Percentiles rank a stretch among this genome's conserved stretches.
These are phyloP conservation scores for Pascua guehoae DNA, from an alignment of 1,284 basidiomycete species.

Conservation along the genomic window DNA sequence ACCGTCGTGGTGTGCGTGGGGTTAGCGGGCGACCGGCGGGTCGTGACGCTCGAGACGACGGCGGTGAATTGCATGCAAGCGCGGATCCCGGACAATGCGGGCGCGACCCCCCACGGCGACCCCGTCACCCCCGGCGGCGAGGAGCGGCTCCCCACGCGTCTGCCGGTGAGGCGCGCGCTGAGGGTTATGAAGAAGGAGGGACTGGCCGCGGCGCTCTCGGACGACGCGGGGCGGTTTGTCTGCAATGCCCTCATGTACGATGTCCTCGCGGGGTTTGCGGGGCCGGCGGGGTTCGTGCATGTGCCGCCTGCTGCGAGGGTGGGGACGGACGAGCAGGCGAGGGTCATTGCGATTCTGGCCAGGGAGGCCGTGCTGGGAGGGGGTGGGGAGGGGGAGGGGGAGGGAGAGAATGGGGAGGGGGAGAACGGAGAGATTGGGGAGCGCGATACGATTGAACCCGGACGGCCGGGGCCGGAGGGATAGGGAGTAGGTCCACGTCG, in stretches of 20 bases:
- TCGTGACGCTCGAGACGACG: slow-evolving; percentile 9
- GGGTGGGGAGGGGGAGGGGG: too few species aligned
- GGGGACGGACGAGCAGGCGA: slow-evolving; percentile 7
- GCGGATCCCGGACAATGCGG: slow-evolving; percentile 15
- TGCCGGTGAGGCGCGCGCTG: slow-evolving; percentile 2
- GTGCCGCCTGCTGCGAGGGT: slow-evolving; percentile 8
- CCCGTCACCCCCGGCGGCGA: slow-evolving; percentile 4
- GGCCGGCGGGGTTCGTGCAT: slow-evolving; percentile 13
- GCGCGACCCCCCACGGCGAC: slow-evolving; percentile 7
- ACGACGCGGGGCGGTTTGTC: slow-evolving; percentile 15
- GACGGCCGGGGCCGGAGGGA: too few species aligned
- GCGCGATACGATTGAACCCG: too few species aligned
- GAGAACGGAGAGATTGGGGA: too few species aligned
- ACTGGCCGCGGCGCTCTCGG: slow-evolving; percentile 8
- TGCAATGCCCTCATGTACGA: slow-evolving; percentile 19
- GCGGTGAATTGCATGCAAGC: slow-evolving; percentile 13
- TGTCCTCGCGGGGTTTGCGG: background rate
- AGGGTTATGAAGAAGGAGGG: slow-evolving; percentile 1
- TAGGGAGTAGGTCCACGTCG: too few species aligned
- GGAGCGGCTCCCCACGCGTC: slow-evolving; percentile 4
- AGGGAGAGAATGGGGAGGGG: too few species aligned
- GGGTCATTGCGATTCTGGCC: slow-evolving; percentile 12
- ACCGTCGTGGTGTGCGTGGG: slow-evolving; percentile 13
- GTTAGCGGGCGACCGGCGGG: slow-evolving; percentile 8
- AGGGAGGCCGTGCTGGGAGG: background rate